Evolutionary conservation across 2,329 filamentous ascomycete species (phyloP).

Genomic region (Ophioceras dolichostomum): DNA sequence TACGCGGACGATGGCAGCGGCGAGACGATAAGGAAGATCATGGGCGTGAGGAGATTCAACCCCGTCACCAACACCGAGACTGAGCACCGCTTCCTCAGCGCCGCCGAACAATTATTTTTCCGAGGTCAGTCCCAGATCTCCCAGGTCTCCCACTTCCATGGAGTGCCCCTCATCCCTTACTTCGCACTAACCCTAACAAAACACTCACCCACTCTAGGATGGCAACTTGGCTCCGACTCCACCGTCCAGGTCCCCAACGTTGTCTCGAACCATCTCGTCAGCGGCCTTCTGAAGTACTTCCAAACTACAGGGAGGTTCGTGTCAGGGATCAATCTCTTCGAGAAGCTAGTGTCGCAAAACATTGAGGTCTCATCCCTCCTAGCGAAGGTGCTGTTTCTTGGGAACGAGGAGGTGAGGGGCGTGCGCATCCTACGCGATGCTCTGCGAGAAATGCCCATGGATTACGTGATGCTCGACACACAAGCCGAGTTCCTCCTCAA

Average conservation of each 20-base stretch:
- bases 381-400: slow-evolving; percentile 83
- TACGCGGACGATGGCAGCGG: slow-evolving; percentile 94
- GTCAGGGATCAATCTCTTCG: slow-evolving; percentile 94
- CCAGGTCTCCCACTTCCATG: too few species aligned
- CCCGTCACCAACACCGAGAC: slow-evolving; percentile 97
- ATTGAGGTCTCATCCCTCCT: slow-evolving; percentile 89
- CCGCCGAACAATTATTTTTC: slow-evolving; percentile 92
- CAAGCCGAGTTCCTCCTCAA: slow-evolving; percentile 85
- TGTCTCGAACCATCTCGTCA: slow-evolving; percentile 89
- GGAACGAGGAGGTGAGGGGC: slow-evolving; percentile 93
- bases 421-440: slow-evolving; percentile 80
- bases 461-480: slow-evolving; percentile 90
- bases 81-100: slow-evolving; percentile 89
- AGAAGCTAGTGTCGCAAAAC: slow-evolving; percentile 84
- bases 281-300: slow-evolving; percentile 90
- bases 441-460: slow-evolving; percentile 87
- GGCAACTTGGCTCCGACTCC: slow-evolving; percentile 91
- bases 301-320: slow-evolving; percentile 88
- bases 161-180: too few species aligned
- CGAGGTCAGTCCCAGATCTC: slow-evolving; percentile 57
- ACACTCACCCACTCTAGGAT: slow-evolving; percentile 55
- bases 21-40: slow-evolving; percentile 90
- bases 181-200: slow-evolving; percentile 4
- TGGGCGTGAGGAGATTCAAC: slow-evolving; percentile 95
- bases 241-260: slow-evolving; percentile 96